A percentile compares a stretch with the other conserved stretches of the same genome.
These are phyloP conservation scores for Paratinospora sagittata DNA, from an alignment of 164 flowering plant genomes.

Conservation along the genomic window DNA sequence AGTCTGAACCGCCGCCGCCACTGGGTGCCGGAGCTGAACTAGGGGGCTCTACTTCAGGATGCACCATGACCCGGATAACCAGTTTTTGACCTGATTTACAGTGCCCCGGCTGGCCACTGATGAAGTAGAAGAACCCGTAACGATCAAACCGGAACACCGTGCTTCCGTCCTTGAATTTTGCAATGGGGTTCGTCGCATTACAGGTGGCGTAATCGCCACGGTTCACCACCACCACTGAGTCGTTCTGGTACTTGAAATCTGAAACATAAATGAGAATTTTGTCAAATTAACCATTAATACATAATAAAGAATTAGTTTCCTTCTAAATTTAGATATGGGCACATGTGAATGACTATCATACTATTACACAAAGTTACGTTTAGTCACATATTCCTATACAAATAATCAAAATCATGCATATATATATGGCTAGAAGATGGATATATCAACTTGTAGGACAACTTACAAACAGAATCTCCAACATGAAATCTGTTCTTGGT, in stretches of 20 bases:
- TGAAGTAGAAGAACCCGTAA: slow-evolving; percentile 52
- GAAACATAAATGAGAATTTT: background rate
- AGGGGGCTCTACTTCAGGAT: slow-evolving; percentile 11
- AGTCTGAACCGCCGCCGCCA: background rate
- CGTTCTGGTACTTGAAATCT: slow-evolving; percentile 56
- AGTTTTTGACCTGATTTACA: slow-evolving; percentile 44
- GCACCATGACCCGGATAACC: slow-evolving; percentile 44
- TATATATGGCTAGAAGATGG: too few species aligned
- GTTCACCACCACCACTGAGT: slow-evolving; percentile 54
- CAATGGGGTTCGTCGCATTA: slow-evolving; percentile 26
- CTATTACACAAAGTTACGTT: background rate
- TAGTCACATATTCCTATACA: background rate
- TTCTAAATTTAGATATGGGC: too few species aligned
- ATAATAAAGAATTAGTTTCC: background rate
- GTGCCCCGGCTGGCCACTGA: slow-evolving; percentile 39
- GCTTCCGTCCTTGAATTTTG: slow-evolving; percentile 32
- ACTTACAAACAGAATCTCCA: slow-evolving; percentile 57
- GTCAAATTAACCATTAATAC: background rate
- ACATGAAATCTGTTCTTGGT: slow-evolving; percentile 45
- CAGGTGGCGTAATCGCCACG: slow-evolving; percentile 34
- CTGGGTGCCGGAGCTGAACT: slow-evolving; percentile 27
- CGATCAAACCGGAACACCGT: slow-evolving; percentile 36
- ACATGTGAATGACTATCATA: too few species aligned
- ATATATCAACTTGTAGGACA: background rate
- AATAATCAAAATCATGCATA: background rate